Percentiles rank a stretch among this genome's conserved stretches.
Conservation (phyloP, 164 flowering plant species). For the Tinospora cordifolia region DNA sequence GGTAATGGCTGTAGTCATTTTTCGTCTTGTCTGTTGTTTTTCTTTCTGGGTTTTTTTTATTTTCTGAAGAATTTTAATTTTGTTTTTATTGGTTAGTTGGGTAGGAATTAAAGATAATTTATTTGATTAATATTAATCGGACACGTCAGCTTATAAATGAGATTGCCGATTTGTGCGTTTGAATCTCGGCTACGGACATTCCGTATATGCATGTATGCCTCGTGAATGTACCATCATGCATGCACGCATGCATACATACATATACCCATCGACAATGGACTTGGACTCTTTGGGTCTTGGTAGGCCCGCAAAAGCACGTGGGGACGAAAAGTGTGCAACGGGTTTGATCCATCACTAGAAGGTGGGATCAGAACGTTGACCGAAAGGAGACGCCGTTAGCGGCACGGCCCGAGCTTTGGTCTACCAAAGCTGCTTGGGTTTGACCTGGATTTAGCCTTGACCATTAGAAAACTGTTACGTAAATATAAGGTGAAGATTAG, state of each 20-base stretch:
- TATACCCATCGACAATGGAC: too few species aligned
- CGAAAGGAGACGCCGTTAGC: not conserved
- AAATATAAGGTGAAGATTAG: too few species aligned
- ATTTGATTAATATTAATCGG: not conserved
- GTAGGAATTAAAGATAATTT: constrained; percentile 3
- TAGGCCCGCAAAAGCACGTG: too few species aligned
- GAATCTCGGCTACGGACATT: not conserved
- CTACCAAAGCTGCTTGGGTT: not conserved
- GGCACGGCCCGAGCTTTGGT: not conserved
- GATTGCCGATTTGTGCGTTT: constrained; percentile 5
- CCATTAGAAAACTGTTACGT: too few species aligned
- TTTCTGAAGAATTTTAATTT: not conserved
- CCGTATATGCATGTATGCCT: not conserved
- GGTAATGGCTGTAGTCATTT: not conserved
- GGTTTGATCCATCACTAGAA: not conserved
- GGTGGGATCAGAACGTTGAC: not conserved
- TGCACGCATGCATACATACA: not conserved
- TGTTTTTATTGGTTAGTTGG: not conserved
- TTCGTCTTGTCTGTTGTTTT: not conserved
- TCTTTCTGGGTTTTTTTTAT: too few species aligned
- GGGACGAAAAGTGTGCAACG: not conserved
- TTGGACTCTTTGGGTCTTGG: too few species aligned
- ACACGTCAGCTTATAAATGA: constrained; percentile 7
- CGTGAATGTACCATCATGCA: too few species aligned
- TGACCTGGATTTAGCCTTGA: not conserved